phyloP scores from a whole-genome alignment of 2,329 filamentous ascomycete genomes.

The Didymosphaeria variabile region DNA sequence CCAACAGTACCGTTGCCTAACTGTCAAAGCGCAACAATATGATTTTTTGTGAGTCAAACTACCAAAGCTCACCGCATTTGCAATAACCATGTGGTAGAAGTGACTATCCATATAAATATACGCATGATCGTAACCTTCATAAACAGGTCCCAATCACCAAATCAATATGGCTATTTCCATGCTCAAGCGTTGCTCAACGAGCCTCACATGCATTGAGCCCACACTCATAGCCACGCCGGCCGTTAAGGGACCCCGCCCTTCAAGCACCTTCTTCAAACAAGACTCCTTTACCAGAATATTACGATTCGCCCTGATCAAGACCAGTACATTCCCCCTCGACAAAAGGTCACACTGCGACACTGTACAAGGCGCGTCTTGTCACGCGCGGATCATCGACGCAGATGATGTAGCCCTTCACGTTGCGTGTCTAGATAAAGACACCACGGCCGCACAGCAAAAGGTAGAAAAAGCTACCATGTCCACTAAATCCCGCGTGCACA shows the following conservation, averaged over 20 bases:
- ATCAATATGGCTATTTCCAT: neutral
- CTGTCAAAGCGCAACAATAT: too few relatives aligned
- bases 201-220: neutral
- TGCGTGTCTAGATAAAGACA: neutral
- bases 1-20: too few relatives aligned
- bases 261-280: neutral
- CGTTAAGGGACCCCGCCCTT: neutral
- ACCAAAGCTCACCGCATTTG: neutral
- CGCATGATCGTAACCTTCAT: neutral
- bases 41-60: too few relatives aligned
- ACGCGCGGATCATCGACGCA: neutral
- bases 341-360: neutral
- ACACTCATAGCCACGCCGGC: neutral
- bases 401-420: neutral
- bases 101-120: neutral
- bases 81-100: neutral
- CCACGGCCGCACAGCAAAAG: neutral
- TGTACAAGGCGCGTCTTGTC: too few relatives aligned
- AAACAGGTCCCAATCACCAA: neutral
- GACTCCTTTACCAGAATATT: neutral
- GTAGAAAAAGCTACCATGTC: neutral
- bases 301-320: neutral
- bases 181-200: neutral
- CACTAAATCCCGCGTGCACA: neutral
- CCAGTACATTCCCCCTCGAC: neutral